Base-by-base conservation (phyloP, 1,284 basidiomycete genomes). In the Tilletia indica region DNA sequence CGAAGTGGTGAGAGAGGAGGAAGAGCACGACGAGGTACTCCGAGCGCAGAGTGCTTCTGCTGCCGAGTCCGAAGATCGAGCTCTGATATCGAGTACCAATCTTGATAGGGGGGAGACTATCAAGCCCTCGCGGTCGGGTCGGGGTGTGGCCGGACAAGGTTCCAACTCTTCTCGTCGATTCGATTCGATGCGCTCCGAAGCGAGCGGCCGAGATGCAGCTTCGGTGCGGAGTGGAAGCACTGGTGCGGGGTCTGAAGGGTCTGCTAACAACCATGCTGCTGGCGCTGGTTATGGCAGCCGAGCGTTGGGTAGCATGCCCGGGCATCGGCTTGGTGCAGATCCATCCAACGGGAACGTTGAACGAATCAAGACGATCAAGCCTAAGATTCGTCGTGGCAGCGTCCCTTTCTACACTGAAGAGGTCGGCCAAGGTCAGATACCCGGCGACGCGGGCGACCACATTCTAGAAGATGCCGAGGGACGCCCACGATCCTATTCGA, bases 371-470 rank as follows among this genome's bases (percentile, higher is more conserved):
- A 72, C 79, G 0, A 73, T 76, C 56, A 78, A 75, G 58, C 80
- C 80, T 6, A 76, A 72, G 19, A 78, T 74, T 14, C 76, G 74
- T n/a, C 72, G 80, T 14, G 80, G 80, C 4, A 71, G 72, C 45
- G 77, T 81, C 1, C 80, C 80, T 19, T 77, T 78, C 34, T 81
- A 73, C 56, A 77, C 79, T 9, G 70, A 71, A 45, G 80, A 80
- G 75, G 76, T 80, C 47, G 78, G 78, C 4, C 78, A 77, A 31
- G 78, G 80, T 4, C 72, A 70, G 38, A 81, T 80, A 31, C 78
- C 78, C 3, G 80, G 78, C 45, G 80, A 81, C 25, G 67, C 76
- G 19, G 70, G 48, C 34, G 51, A 54, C 51, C 25, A 31, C 2
- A 3, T 9, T 8, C 51, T 54, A 8, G 61, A 64, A 39, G 61